phyloP scores from a whole-genome alignment of 2,329 filamentous ascomycete species.

The Diaporthe eres region DNA sequence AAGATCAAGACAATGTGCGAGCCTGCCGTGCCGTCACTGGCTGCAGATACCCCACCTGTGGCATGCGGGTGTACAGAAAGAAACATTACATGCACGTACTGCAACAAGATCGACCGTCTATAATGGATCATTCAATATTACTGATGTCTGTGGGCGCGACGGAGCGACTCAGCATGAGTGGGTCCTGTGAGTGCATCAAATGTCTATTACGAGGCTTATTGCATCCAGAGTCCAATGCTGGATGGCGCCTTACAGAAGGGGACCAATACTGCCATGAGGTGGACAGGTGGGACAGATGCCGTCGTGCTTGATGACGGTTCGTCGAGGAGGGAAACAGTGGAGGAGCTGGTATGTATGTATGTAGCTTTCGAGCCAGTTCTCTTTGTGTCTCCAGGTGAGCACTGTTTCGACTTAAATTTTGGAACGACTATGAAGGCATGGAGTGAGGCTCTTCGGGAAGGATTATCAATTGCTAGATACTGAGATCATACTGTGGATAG shows the following conservation, averaged over 20 bases:
- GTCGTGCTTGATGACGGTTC: not conserved
- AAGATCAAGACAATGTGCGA: conserved; percentile 8
- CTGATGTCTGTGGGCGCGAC: not conserved
- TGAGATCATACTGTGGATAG: no score
- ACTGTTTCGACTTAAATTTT: not conserved
- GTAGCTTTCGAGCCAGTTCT: not conserved
- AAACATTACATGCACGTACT: not conserved
- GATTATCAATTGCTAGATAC: not conserved
- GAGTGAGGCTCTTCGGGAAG: not conserved
- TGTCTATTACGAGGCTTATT: not conserved
- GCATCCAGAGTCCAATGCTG: not conserved
- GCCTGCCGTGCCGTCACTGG: not conserved
- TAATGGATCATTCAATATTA: not conserved
- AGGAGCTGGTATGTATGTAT: not conserved
- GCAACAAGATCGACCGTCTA: not conserved
- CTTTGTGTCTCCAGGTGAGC: not conserved
- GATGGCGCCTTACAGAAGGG: not conserved
- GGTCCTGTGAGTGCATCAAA: not conserved
- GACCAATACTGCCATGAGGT: not conserved
- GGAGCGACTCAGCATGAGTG: not conserved
- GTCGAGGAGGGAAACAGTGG: not conserved
- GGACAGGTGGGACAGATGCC: not conserved
- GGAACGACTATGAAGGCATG: not conserved
- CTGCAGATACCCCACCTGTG: not conserved
- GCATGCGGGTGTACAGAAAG: not conserved